A percentile compares a stretch with the other conserved stretches of the same genome.
Evolutionary conservation across 768 basidiomycete genomes (phyloP).

Genomic region (Xerocomus spinulosus): DNA sequence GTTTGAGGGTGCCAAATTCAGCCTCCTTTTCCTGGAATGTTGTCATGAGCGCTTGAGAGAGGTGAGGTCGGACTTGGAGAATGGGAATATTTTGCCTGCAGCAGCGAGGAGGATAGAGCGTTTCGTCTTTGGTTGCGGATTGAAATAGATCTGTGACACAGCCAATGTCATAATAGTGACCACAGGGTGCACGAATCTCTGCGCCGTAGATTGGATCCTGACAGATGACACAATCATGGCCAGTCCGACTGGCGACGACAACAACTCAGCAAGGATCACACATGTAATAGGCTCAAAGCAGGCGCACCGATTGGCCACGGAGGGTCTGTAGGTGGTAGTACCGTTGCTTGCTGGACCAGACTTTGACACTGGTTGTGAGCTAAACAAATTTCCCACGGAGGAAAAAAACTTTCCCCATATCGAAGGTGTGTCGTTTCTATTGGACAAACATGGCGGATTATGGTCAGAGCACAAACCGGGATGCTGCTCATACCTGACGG

Average conservation of each 20-base stretch:
- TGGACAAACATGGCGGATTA: too few species aligned
- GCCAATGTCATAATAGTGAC: constrained; percentile 32
- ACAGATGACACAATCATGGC: constrained; percentile 34
- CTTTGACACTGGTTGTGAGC: neutral
- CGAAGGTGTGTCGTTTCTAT: too few species aligned
- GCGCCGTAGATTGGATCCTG: constrained; percentile 29
- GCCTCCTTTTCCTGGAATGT: constrained; percentile 25
- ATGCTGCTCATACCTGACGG: too few species aligned
- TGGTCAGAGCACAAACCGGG: too few species aligned
- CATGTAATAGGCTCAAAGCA: constrained; percentile 12
- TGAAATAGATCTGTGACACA: constrained; percentile 35
- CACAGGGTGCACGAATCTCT: constrained; percentile 30
- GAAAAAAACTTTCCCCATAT: too few species aligned
- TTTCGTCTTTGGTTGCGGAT: constrained; percentile 34
- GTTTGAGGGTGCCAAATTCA: constrained; percentile 33
- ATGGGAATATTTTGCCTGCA: constrained; percentile 31
- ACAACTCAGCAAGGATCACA: constrained; percentile 36
- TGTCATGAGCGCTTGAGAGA: constrained; percentile 16
- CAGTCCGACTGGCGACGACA: constrained; percentile 15
- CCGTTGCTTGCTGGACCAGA: neutral
- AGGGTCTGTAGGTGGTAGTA: neutral
- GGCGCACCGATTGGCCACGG: constrained; percentile 10
- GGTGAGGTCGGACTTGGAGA: constrained; percentile 19
- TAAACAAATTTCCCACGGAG: neutral
- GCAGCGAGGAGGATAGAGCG: constrained; percentile 39